Percentiles rank a stretch among this genome's conserved stretches.
Evolutionary conservation across 1,139 yeast species (phyloP).

Genomic region (Arxiozyma bovina): DNA sequence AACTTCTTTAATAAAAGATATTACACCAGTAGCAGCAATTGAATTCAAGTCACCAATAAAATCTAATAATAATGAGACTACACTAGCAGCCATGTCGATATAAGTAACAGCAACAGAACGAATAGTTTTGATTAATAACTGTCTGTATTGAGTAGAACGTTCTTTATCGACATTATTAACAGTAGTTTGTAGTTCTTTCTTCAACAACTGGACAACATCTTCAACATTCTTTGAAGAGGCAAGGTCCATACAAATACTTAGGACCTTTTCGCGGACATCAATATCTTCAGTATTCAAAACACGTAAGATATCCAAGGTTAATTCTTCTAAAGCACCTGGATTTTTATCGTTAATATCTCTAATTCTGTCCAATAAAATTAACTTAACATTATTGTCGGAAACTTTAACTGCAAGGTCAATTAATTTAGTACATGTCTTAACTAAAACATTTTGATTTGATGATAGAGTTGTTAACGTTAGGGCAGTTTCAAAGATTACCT

Average conservation of each 20-base stretch:
- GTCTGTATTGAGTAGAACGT: slow-evolving; percentile 78
- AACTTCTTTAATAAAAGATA: slow-evolving; percentile 84
- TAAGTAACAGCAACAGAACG: slow-evolving; percentile 84
- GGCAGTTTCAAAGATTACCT: slow-evolving; percentile 89
- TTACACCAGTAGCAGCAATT: slow-evolving; percentile 80
- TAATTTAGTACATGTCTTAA: slow-evolving; percentile 73
- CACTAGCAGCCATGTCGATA: slow-evolving; percentile 85
- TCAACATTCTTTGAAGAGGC: slow-evolving; percentile 86
- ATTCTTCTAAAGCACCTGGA: slow-evolving; percentile 80
- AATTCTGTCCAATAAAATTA: slow-evolving; percentile 83
- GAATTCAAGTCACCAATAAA: slow-evolving; percentile 79
- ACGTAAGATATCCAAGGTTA: slow-evolving; percentile 78
- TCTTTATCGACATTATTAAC: slow-evolving; percentile 50
- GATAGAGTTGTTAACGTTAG: slow-evolving; percentile 72
- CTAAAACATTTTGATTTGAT: slow-evolving; percentile 55
- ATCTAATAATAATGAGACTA: slow-evolving; percentile 80
- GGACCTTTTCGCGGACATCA: slow-evolving; percentile 83
- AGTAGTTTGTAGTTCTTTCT: slow-evolving; percentile 80
- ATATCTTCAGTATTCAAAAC: slow-evolving; percentile 80
- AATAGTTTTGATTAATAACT: slow-evolving; percentile 76
- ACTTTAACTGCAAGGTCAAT: slow-evolving; percentile 86
- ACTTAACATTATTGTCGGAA: slow-evolving; percentile 86
- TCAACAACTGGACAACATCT: slow-evolving; percentile 83
- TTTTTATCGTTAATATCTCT: slow-evolving; percentile 62
- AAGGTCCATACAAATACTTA: slow-evolving; percentile 71